A percentile compares a stretch with the other conserved stretches of the same genome.
Conservation (phyloP, 2,329 filamentous ascomycete genomes). For the Colletotrichum tabaci region DNA sequence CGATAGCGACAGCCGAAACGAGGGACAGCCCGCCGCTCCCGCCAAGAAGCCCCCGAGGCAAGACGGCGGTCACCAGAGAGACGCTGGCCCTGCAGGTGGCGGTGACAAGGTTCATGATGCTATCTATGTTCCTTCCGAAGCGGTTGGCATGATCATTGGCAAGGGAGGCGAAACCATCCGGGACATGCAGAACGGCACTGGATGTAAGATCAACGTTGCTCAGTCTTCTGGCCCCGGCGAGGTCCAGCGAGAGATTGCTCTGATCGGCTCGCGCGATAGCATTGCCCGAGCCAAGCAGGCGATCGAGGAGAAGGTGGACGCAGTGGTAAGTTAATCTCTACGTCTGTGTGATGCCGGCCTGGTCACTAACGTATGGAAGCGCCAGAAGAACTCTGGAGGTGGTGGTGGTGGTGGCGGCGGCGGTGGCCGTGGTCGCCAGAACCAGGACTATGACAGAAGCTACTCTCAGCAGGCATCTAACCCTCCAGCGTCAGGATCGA, state of each 20-base stretch:
- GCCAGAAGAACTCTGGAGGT: slow-evolving; percentile 68
- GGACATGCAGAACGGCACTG: slow-evolving; percentile 89
- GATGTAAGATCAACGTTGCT: slow-evolving; percentile 95
- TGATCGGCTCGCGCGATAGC: slow-evolving; percentile 83
- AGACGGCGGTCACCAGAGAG: slow-evolving; percentile 51
- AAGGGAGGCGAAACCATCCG: slow-evolving; percentile 96
- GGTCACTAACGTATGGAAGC: slow-evolving; percentile 56
- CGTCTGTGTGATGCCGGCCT: background rate
- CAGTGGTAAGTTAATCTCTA: slow-evolving; percentile 74
- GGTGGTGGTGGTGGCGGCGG: slow-evolving; percentile 60
- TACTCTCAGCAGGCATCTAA: slow-evolving; percentile 65
- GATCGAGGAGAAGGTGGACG: slow-evolving; percentile 93
- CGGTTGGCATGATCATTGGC: slow-evolving; percentile 96
- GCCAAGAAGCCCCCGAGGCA: slow-evolving; percentile 51
- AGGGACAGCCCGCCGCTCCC: slow-evolving; percentile 52
- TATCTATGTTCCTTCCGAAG: slow-evolving; percentile 89
- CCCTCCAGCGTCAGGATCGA: slow-evolving; percentile 47
- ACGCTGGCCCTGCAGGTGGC: slow-evolving; percentile 52
- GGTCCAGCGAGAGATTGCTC: slow-evolving; percentile 86
- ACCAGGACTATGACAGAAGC: slow-evolving; percentile 70
- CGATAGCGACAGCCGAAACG: slow-evolving; percentile 85
- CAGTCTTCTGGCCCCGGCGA: slow-evolving; percentile 84
- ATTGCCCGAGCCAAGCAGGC: slow-evolving; percentile 86
- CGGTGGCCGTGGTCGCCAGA: slow-evolving; percentile 58
- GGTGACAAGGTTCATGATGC: slow-evolving; percentile 84